Conservation (phyloP, 2,329 filamentous ascomycete species). For the Diplodia sapinea region DNA sequence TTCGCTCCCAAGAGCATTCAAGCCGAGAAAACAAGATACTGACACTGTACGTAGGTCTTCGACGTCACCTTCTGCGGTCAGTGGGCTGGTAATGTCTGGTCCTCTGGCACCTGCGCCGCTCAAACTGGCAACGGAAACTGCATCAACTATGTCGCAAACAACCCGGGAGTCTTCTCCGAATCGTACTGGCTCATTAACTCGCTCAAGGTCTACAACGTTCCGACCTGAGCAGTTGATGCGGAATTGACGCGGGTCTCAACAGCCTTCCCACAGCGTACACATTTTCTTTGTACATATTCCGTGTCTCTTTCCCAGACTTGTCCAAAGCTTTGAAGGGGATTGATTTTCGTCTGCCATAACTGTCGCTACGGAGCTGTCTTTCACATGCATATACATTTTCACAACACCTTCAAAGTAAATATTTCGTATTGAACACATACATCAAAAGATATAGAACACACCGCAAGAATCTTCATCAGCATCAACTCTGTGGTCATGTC, state of each 20-base stretch:
- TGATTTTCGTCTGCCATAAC: neutral
- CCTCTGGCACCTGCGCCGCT: constrained; percentile 40
- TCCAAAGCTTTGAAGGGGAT: neutral
- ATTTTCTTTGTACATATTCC: constrained; percentile 1
- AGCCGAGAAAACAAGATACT: neutral
- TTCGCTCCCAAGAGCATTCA: neutral
- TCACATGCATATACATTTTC: neutral
- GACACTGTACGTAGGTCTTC: constrained; percentile 44
- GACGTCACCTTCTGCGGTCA: constrained; percentile 63
- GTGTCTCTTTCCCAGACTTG: neutral
- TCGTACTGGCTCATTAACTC: constrained; percentile 50
- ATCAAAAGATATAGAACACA: neutral
- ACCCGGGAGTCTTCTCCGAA: constrained; percentile 47
- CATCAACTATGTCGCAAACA: constrained; percentile 46
- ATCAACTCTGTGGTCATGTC: neutral
- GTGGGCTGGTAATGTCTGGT: constrained; percentile 59
- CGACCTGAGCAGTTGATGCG: constrained; percentile 1
- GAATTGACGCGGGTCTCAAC: neutral
- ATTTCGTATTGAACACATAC: neutral
- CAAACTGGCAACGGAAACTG: constrained; percentile 42
- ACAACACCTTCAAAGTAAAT: neutral
- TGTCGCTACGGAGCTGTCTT: neutral
- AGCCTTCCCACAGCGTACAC: neutral
- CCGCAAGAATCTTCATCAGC: neutral
- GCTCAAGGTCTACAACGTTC: constrained; percentile 44